These are phyloP conservation scores for Penicillium subrubescens DNA, from an alignment of 495 filamentous ascomycete genomes.

Conservation along the genomic window DNA sequence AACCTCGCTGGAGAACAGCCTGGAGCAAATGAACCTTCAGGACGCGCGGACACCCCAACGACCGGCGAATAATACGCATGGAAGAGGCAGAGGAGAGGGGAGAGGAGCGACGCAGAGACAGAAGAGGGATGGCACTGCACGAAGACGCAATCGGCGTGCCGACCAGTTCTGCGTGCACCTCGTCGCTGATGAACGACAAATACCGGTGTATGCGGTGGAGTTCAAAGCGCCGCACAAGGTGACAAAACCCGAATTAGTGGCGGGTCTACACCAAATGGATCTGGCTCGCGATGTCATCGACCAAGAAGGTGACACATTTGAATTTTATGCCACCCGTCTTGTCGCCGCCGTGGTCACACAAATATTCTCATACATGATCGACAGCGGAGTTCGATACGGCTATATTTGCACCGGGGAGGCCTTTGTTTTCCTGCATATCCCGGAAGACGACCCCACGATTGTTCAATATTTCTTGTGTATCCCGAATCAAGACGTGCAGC, in stretches of 20 bases:
- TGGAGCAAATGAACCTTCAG: conserved; percentile 25
- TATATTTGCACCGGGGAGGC: conserved; percentile 50
- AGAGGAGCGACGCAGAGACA: conserved; percentile 19
- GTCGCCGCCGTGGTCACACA: conserved; percentile 45
- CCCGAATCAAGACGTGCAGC: conserved; percentile 34
- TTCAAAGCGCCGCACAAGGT: no score
- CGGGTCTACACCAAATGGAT: conserved; percentile 33
- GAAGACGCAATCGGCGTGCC: no score
- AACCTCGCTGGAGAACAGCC: conserved; percentile 25
- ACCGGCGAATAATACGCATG: conserved; percentile 18
- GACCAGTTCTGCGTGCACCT: no score
- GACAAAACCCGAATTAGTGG: conserved; percentile 30
- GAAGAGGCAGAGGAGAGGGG: conserved; percentile 22
- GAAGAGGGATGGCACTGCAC: conserved; percentile 19
- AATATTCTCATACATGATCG: conserved; percentile 53
- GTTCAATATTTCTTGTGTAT: conserved; percentile 34
- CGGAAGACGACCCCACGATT: conserved; percentile 28
- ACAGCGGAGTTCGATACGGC: conserved; percentile 42
- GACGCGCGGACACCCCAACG: conserved; percentile 16
- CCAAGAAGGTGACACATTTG: conserved; percentile 31
- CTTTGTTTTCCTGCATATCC: conserved; percentile 51
- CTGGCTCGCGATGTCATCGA: conserved; percentile 32
- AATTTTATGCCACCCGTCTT: conserved; percentile 31
- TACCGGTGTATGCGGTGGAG: no score
- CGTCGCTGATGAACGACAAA: no score